A percentile compares a stretch with the other conserved stretches of the same genome.
Evolutionary conservation across 192 early-diverging fungal species (phyloP).

Genomic region (Backusella sp.): DNA sequence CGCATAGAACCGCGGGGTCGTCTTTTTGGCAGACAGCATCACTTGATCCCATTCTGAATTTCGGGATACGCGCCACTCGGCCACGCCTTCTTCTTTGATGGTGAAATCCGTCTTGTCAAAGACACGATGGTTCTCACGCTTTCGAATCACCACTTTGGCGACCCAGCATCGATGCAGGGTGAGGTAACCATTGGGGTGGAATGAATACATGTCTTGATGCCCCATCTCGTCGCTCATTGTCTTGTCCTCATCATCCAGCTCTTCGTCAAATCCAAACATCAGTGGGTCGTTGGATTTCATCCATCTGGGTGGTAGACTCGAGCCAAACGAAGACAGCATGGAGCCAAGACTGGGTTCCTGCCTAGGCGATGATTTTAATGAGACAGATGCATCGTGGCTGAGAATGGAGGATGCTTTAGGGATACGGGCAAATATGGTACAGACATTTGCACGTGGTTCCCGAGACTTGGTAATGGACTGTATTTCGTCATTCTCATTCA

Average conservation of each 20-base stretch:
- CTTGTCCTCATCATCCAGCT: slow-evolving; percentile 20
- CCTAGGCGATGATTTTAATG: neutral
- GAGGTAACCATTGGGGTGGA: slow-evolving; percentile 52
- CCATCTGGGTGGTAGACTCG: slow-evolving; percentile 17
- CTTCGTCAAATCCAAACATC: slow-evolving; percentile 36
- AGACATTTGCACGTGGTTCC: slow-evolving; percentile 20
- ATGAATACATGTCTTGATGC: slow-evolving; percentile 50
- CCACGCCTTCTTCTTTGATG: slow-evolving; percentile 52
- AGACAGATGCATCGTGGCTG: neutral
- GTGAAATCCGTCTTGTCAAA: slow-evolving; percentile 47
- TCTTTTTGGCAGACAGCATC: neutral
- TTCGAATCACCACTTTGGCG: slow-evolving; percentile 36
- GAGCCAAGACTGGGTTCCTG: slow-evolving; percentile 19
- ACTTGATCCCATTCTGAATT: slow-evolving; percentile 42
- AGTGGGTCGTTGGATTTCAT: slow-evolving; percentile 24
- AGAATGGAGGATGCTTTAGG: slow-evolving; percentile 6
- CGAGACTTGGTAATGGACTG: neutral
- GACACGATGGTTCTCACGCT: slow-evolving; percentile 42
- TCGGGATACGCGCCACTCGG: slow-evolving; percentile 52
- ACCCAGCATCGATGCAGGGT: slow-evolving; percentile 56
- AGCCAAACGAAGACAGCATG: slow-evolving; percentile 16
- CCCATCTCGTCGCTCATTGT: slow-evolving; percentile 42
- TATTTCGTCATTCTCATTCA: neutral
- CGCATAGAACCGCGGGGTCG: neutral
- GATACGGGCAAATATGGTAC: slow-evolving; percentile 19